A percentile compares a stretch with the other conserved stretches of the same genome.
Evolutionary conservation across 306 rosid genomes (phyloP).

Genomic region (Trifolium subterraneum): DNA sequence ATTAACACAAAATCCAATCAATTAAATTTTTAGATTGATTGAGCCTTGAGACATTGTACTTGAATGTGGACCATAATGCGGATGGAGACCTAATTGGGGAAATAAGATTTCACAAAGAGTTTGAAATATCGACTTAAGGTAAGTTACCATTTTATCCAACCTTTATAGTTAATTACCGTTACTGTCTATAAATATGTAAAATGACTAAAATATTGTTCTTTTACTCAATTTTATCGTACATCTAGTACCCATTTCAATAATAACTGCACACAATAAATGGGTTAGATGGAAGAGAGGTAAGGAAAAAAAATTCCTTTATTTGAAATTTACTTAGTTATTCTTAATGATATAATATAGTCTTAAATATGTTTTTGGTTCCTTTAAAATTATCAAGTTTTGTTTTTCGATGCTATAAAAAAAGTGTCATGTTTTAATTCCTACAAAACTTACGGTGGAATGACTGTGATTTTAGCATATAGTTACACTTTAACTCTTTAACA

Average conservation of each 20-base stretch:
- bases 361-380: too few species aligned
- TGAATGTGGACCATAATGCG: constrained; percentile 38
- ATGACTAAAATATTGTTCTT: neutral
- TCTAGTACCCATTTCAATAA: too few species aligned
- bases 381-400: too few species aligned
- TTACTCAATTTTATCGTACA: constrained; percentile 32
- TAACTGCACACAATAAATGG: neutral
- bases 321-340: neutral
- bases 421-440: too few species aligned
- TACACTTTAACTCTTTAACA: too few species aligned
- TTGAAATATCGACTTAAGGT: constrained; percentile 21
- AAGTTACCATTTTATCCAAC: neutral
- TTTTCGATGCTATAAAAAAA: too few species aligned
- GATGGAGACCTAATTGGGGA: constrained; percentile 21
- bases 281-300: constrained; percentile 24
- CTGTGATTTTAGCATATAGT: too few species aligned
- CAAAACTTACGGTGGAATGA: too few species aligned
- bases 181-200: neutral
- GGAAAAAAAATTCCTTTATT: neutral
- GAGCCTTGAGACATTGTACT: constrained; percentile 2
- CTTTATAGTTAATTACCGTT: neutral
- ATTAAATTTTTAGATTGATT: neutral
- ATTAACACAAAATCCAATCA: neutral
- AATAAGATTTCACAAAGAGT: constrained; percentile 6
- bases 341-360: too few species aligned